Conservation (phyloP, 2,329 filamentous ascomycete species). For the Diaporthe helianthi region DNA sequence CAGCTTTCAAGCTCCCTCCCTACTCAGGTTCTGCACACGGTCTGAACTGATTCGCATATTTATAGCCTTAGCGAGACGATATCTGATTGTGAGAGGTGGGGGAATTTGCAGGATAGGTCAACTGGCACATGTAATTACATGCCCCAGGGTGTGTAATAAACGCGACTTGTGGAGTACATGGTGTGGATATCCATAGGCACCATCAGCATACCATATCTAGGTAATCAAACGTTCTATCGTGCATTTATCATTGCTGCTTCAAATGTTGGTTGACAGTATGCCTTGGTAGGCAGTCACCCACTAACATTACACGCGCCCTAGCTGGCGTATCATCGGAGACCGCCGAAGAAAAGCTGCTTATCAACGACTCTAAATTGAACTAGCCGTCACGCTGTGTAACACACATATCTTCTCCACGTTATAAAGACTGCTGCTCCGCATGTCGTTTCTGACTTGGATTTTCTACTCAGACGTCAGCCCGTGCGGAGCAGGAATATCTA, state of each 20-base stretch:
- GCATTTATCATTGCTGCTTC: too few species aligned
- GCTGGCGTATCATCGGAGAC: slow-evolving; percentile 30
- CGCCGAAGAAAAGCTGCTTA: slow-evolving; percentile 33
- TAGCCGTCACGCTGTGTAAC: neutral
- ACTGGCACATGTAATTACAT: too few species aligned
- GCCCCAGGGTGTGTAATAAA: too few species aligned
- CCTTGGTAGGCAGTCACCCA: neutral
- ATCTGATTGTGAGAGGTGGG: too few species aligned
- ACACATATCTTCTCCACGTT: neutral
- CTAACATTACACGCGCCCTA: too few species aligned
- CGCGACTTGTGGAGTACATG: too few species aligned
- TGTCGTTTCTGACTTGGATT: neutral
- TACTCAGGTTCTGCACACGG: neutral
- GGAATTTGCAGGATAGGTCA: too few species aligned
- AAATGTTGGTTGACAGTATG: neutral
- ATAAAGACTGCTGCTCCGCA: slow-evolving; percentile 21
- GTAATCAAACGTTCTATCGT: neutral
- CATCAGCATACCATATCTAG: too few species aligned
- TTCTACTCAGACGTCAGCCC: neutral
- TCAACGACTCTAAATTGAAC: neutral
- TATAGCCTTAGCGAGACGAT: neutral
- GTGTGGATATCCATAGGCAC: too few species aligned
- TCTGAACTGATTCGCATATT: too few species aligned
- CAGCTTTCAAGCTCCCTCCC: neutral
- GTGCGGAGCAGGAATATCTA: neutral